Conservation (phyloP, 805 yeast genomes). For the Yamadazyma olivae region DNA sequence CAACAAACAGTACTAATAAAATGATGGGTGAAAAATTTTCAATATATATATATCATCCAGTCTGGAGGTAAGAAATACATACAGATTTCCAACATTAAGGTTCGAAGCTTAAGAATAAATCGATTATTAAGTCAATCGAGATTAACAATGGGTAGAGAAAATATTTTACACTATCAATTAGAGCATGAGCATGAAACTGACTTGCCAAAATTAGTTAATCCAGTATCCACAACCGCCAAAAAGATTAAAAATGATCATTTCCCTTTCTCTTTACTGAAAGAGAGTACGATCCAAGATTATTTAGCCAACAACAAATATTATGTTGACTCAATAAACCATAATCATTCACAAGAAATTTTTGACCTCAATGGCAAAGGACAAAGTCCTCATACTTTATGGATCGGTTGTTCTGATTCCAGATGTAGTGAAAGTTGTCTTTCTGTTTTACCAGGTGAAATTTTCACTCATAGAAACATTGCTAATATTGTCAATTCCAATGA, state of each 20-base stretch:
- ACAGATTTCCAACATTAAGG: background rate
- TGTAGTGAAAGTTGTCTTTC: slow-evolving; percentile 75
- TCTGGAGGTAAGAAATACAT: too few relatives aligned
- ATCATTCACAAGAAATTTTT: slow-evolving; percentile 54
- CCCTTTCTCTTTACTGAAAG: slow-evolving; percentile 47
- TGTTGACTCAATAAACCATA: slow-evolving; percentile 44
- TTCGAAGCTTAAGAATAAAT: background rate
- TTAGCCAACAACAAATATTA: slow-evolving; percentile 45
- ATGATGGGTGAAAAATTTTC: background rate
- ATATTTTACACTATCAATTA: slow-evolving; percentile 36
- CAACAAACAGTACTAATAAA: background rate
- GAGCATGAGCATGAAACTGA: slow-evolving; percentile 39
- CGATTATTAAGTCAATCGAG: slow-evolving; percentile 6
- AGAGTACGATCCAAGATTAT: slow-evolving; percentile 48
- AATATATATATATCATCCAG: too few relatives aligned
- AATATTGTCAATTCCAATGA: slow-evolving; percentile 73
- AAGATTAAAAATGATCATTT: slow-evolving; percentile 19
- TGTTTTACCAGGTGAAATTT: slow-evolving; percentile 87
- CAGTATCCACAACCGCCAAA: slow-evolving; percentile 2
- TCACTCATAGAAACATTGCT: slow-evolving; percentile 86
- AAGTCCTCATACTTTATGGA: slow-evolving; percentile 90
- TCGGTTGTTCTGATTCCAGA: slow-evolving; percentile 92
- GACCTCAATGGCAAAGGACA: slow-evolving; percentile 76
- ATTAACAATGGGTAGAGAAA: slow-evolving; percentile 38
- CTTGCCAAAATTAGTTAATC: slow-evolving; percentile 12